Base-by-base conservation (phyloP, 257 asterid genomes). In the Plantago ovata region DNA sequence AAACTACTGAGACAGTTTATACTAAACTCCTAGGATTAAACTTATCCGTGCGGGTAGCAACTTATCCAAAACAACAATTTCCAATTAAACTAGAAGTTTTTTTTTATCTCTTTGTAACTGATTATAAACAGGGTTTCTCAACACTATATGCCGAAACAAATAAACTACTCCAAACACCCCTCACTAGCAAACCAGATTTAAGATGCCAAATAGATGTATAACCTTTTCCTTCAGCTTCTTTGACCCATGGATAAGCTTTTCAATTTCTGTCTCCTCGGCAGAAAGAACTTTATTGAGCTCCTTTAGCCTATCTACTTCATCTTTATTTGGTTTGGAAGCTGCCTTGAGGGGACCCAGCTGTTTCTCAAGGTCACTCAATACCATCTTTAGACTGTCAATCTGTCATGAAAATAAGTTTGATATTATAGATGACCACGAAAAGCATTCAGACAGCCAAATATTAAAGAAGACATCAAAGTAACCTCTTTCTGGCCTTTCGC, bases 401-500 rank as follows among this genome's bases (percentile, higher is more conserved):
- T 93, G 83, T 38, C 62, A 62, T 18, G 54, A 23, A 74, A 53
- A 51, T 0, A 6, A 28, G 19, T 16, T 33, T 9, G n/a, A 53
- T 16, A 19, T 32, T 40, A 46, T 18, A 39, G n/a, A 58, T 32
- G 23, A 21, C 28, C 41, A 32, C 36, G 49, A 20, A 43, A 28
- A 44, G 56, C 7, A 53, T 21, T 62, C 61, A 21, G 53, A 49
- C 60, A 52, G 47, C 55, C 44, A 49, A 41, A 61, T 58, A 21
- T 28, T 4, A 49, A 14, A 65, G 64, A 50, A 40, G 58, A 55
- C 45, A 52, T 47, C 53, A 41, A 42, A 60, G 59, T 60, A 38
- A 92, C 98, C 97, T 89, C 97, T 67, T 89, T 84, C 53, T 70
- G 74, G 74, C 83, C 72, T 81, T 93, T 93, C 15, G 91, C 92